These are phyloP conservation scores for Saturnispora hagleri DNA, from an alignment of 805 yeast genomes.

Conservation along the genomic window DNA sequence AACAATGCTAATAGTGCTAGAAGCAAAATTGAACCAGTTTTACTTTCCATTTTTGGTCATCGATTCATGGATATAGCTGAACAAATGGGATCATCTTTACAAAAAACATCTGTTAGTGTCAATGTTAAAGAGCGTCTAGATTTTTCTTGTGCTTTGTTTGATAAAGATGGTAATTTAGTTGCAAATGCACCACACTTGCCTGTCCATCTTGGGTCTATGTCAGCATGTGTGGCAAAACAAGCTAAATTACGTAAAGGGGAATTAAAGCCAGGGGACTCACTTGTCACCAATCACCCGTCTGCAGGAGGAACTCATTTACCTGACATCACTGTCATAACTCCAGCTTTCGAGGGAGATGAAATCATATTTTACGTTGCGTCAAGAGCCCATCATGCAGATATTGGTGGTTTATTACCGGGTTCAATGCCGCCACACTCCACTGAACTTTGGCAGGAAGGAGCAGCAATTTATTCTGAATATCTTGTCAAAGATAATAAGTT, in stretches of 20 bases:
- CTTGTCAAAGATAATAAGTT: constrained; percentile 65
- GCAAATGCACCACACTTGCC: constrained; percentile 90
- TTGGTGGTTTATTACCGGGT: constrained; percentile 88
- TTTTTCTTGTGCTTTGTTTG: constrained; percentile 78
- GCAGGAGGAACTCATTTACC: constrained; percentile 86
- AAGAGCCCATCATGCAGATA: constrained; percentile 94
- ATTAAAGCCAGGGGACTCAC: constrained; percentile 62
- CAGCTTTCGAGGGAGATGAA: constrained; percentile 57
- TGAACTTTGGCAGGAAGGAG: constrained; percentile 83
- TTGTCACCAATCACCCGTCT: constrained; percentile 73
- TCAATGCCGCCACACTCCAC: constrained; percentile 92
- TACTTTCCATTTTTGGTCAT: constrained; percentile 70
- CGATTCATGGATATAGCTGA: constrained; percentile 88
- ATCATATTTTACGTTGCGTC: constrained; percentile 86
- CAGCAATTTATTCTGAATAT: constrained; percentile 70
- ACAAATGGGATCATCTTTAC: constrained; percentile 76
- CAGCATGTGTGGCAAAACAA: constrained; percentile 65
- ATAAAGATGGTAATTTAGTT: constrained; percentile 64
- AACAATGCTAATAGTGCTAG: neutral
- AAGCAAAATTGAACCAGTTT: constrained; percentile 51
- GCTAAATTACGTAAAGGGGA: constrained; percentile 55
- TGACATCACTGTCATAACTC: constrained; percentile 87
- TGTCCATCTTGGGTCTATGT: constrained; percentile 81
- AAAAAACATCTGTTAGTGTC: constrained; percentile 72
- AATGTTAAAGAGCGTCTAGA: constrained; percentile 79